Evolutionary conservation across 306 rosid species (phyloP).

Genomic region (Pterocarpus macrocarpus): DNA sequence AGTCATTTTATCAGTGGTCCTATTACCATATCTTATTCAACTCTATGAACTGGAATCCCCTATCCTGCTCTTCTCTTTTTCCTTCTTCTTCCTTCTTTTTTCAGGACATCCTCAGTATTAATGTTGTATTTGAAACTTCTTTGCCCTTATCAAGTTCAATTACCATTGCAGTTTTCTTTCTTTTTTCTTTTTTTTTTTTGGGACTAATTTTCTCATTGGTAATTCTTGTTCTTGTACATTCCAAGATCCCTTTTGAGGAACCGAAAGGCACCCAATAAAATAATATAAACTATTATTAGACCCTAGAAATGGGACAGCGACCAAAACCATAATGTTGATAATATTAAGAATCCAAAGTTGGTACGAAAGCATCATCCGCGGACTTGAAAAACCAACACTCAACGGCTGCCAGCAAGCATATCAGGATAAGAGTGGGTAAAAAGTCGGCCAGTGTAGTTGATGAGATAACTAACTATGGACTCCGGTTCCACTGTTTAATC

Average conservation of each 20-base stretch:
- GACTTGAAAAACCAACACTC: slow-evolving; percentile 4
- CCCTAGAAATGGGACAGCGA: slow-evolving; percentile 20
- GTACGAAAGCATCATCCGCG: slow-evolving; percentile 25
- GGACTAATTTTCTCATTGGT: background rate
- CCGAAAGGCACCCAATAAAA: slow-evolving; percentile 30
- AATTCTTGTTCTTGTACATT: background rate
- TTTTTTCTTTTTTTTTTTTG: no score
- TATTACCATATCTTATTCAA: background rate
- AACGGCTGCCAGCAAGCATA: background rate
- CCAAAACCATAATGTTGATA: slow-evolving; percentile 37
- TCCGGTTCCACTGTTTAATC: slow-evolving; percentile 7
- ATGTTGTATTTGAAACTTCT: background rate
- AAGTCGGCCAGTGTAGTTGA: slow-evolving; percentile 30
- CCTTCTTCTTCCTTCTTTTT: no score
- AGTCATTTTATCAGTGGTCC: background rate
- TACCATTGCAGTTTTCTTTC: background rate
- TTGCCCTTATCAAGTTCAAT: background rate
- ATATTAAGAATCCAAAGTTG: slow-evolving; percentile 43
- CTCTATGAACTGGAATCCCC: background rate
- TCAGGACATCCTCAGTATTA: background rate
- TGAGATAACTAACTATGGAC: slow-evolving; percentile 24
- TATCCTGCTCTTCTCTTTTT: background rate
- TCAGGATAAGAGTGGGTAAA: slow-evolving; percentile 36
- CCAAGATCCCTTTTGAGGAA: slow-evolving; percentile 38
- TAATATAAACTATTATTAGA: slow-evolving; percentile 4